phyloP scores from a whole-genome alignment of 257 asterid genomes.

The Solanum raphanifolium region DNA sequence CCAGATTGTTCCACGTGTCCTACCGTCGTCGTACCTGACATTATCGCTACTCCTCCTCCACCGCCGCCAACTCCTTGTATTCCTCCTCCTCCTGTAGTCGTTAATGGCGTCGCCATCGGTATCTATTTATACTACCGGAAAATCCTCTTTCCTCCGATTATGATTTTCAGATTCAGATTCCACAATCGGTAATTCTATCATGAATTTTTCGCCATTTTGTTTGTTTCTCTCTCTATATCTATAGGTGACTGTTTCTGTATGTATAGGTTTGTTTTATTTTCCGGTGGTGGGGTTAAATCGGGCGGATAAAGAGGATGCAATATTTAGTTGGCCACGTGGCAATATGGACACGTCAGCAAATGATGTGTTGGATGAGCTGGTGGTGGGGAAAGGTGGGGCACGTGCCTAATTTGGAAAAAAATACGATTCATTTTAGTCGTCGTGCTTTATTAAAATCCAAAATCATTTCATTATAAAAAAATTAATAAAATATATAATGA shows the following conservation, averaged over 20 bases:
- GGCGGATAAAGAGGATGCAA: conserved; percentile 52
- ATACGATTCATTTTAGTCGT: neutral
- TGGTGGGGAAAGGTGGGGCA: conserved; percentile 3
- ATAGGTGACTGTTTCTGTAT: neutral
- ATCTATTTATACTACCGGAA: neutral
- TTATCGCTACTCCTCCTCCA: conserved; percentile 18
- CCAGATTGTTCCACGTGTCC: conserved; percentile 18
- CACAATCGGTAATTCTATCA: neutral
- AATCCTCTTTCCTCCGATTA: neutral
- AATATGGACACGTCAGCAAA: conserved; percentile 41
- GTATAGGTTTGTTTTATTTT: neutral
- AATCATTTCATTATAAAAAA: too few relatives aligned
- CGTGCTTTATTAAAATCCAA: neutral
- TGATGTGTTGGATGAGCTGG: conserved; percentile 6
- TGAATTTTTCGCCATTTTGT: neutral
- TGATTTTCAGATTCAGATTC: conserved; percentile 24
- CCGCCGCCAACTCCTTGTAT: conserved; percentile 47
- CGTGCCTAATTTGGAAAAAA: conserved; percentile 17
- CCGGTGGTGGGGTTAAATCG: neutral
- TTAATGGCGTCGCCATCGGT: conserved; percentile 31
- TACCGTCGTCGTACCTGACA: conserved; percentile 4
- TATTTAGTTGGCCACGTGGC: conserved; percentile 61
- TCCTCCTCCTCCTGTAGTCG: conserved; percentile 36
- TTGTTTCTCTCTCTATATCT: neutral
- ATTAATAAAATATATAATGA: too few relatives aligned